phyloP scores from a whole-genome alignment of 1,284 basidiomycete genomes.

The Cryptococcus jaspeensis region DNA sequence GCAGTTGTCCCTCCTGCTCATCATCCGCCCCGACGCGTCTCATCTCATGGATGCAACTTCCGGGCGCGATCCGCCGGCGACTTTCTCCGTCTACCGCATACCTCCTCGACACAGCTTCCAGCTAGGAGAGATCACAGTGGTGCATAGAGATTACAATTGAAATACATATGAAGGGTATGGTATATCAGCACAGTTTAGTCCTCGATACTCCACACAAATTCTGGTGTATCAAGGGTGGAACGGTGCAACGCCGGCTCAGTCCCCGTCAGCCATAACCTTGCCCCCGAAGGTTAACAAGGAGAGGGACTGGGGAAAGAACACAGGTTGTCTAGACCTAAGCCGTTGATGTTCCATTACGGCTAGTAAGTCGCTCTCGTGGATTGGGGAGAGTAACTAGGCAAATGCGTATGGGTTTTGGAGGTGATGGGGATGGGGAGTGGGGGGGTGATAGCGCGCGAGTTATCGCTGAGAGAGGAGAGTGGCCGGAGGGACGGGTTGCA shows the following conservation, averaged over 20 bases:
- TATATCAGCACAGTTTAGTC: conserved; percentile 37
- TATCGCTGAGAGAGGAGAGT: neutral
- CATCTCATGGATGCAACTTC: too few species aligned
- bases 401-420: conserved; percentile 29
- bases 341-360: conserved; percentile 33
- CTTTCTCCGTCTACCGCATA: too few species aligned
- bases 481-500: neutral
- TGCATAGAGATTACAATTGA: neutral
- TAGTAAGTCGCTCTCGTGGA: conserved; percentile 34
- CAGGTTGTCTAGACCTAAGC: conserved; percentile 40
- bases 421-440: neutral
- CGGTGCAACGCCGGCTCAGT: conserved; percentile 25
- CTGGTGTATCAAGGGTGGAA: conserved; percentile 35
- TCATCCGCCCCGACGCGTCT: too few species aligned
- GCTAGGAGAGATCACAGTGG: too few species aligned
- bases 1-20: too few species aligned
- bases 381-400: conserved; percentile 34
- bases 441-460: neutral
- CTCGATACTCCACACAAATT: conserved; percentile 27
- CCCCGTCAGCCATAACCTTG: neutral
- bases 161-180: conserved; percentile 8
- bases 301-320: conserved; percentile 7
- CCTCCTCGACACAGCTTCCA: too few species aligned
- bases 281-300: neutral
- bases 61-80: too few species aligned